Conservation (phyloP, 2,329 filamentous ascomycete genomes). For the Talaromyces islandicus region DNA sequence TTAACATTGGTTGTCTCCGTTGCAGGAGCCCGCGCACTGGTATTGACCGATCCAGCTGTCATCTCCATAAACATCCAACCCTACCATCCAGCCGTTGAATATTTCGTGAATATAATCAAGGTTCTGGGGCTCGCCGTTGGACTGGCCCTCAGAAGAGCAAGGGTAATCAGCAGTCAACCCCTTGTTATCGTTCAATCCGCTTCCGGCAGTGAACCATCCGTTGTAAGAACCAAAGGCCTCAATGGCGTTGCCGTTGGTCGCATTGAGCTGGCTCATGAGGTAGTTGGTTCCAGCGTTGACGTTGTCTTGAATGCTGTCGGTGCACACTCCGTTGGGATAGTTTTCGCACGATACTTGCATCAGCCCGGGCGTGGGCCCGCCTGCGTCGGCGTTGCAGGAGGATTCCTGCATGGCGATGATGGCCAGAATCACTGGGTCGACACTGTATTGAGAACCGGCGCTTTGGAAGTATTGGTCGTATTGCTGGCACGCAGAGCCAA, state of each 20-base stretch:
- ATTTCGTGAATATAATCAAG: constrained; percentile 32
- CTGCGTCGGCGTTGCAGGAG: constrained; percentile 28
- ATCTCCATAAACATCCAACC: constrained; percentile 26
- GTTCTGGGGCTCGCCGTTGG: constrained; percentile 27
- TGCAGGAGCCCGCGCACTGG: constrained; percentile 15
- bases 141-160: constrained; percentile 22
- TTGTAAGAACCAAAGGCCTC: constrained; percentile 31
- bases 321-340: constrained; percentile 29
- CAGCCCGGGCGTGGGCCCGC: constrained; percentile 29
- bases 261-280: constrained; percentile 20
- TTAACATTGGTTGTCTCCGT: constrained; percentile 14
- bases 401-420: constrained; percentile 34
- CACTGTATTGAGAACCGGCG: constrained; percentile 24
- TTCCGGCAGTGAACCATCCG: constrained; percentile 29
- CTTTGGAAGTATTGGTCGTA: constrained; percentile 30
- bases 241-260: constrained; percentile 23
- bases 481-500: constrained; percentile 17
- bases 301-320: constrained; percentile 28
- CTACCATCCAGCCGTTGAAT: constrained; percentile 33
- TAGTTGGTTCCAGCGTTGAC: constrained; percentile 29
- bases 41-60: constrained; percentile 20
- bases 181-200: constrained; percentile 23
- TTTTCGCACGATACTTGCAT: constrained; percentile 33
- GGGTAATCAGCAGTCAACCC: constrained; percentile 24
- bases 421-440: constrained; percentile 30